Percentiles rank a stretch among this genome's conserved stretches.
Conservation (phyloP, 805 yeast species). For the Lipomyces spencermartinsiae region DNA sequence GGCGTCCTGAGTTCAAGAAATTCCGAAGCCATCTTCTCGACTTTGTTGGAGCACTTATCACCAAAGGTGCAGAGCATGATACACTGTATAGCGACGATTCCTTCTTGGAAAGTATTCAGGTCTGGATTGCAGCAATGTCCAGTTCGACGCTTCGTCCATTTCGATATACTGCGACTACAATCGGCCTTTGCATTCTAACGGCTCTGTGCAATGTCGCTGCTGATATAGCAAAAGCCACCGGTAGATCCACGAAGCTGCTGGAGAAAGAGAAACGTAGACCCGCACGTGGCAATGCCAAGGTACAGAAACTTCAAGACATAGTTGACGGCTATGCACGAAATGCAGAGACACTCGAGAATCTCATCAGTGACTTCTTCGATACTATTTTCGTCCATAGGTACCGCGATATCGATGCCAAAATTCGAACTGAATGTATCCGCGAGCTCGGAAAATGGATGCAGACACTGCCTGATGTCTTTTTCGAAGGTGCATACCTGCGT, state of each 20-base stretch:
- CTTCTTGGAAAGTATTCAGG: slow-evolving; percentile 61
- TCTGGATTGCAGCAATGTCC: slow-evolving; percentile 79
- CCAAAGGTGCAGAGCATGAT: slow-evolving; percentile 66
- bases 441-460: slow-evolving; percentile 75
- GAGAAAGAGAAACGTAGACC: slow-evolving; percentile 46
- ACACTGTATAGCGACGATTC: slow-evolving; percentile 53
- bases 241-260: slow-evolving; percentile 50
- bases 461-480: slow-evolving; percentile 70
- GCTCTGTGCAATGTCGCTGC: slow-evolving; percentile 59
- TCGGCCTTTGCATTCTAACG: slow-evolving; percentile 66
- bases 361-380: slow-evolving; percentile 68
- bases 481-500: slow-evolving; percentile 71
- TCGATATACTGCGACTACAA: slow-evolving; percentile 67
- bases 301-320: slow-evolving; percentile 50
- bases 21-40: slow-evolving; percentile 61
- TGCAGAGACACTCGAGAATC: slow-evolving; percentile 59
- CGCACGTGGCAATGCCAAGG: slow-evolving; percentile 43
- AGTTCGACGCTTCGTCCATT: slow-evolving; percentile 73
- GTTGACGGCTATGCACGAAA: slow-evolving; percentile 58
- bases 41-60: slow-evolving; percentile 61
- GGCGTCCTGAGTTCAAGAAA: slow-evolving; percentile 53
- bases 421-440: slow-evolving; percentile 71
- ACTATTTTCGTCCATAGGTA: slow-evolving; percentile 76
- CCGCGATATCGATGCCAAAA: slow-evolving; percentile 75
- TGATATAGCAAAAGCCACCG: slow-evolving; percentile 48